Base-by-base conservation (phyloP, 306 rosid genomes). In the Dalbergia oliveri region DNA sequence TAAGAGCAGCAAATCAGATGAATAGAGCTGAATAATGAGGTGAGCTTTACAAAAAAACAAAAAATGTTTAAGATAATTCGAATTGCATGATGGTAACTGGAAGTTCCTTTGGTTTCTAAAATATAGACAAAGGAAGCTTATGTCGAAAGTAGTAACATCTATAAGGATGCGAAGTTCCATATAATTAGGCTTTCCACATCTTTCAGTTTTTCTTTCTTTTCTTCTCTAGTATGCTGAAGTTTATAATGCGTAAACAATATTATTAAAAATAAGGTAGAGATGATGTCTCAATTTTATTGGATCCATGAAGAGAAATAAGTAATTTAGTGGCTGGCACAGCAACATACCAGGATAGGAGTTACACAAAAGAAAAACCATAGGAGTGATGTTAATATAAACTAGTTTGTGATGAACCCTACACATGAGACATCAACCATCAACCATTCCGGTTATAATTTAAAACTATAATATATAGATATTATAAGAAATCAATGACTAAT, bases 261-360 rank as follows among this genome's bases (percentile, higher is more conserved):
- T 10, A 79, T 23, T 4, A 19, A 78, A 69, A 44, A 23, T 68
- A 58, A 6, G 35, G 57, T 54, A n/a, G n/a, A n/a, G n/a, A n/a
- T n/a, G n/a, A n/a, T n/a, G n/a, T n/a, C n/a, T n/a, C n/a, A n/a
- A n/a, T n/a, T n/a, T n/a, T 77, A 78, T 35, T 8, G 64, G n/a
- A 63, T 60, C 58, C 75, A 47, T 45, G 59, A 31, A 74, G 43
- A 41, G 5, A 45, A 51, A 64, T 23, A 12, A 69, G n/a, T 9
- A 73, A 80, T 37, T 76, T 39, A 74, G 21, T 67, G 34, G 76
- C 69, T 63, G 1, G 6, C 61, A 53, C 61, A 51, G 61, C 75
- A 41, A 13, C 66, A 49, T 12, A 56, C 75, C 58, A 47, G 79
- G 68, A 41, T 13, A 62, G n/a, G 43, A 58, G 80, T 69, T 18